Percentiles rank a stretch among this genome's conserved stretches.
These are phyloP conservation scores for Xanthoparmelia taractica DNA, from an alignment of 495 filamentous ascomycete genomes.

Conservation along the genomic window DNA sequence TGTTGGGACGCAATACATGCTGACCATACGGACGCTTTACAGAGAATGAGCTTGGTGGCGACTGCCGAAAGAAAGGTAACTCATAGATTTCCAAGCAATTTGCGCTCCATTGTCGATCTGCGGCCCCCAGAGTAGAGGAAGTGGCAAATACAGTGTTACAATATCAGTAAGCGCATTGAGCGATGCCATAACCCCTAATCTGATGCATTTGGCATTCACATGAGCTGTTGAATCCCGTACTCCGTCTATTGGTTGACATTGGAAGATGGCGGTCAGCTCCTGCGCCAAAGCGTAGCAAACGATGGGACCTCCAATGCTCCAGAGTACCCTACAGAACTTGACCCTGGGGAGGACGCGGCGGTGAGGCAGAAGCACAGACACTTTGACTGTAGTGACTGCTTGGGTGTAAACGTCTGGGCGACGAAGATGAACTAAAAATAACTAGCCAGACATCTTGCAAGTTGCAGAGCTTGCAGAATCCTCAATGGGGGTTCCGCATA, in stretches of 20 bases:
- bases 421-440: conserved; percentile 18
- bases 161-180: conserved; percentile 14
- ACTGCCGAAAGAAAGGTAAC: not conserved
- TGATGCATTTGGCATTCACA: conserved; percentile 13
- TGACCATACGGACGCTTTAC: conserved; percentile 1
- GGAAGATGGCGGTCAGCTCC: conserved; percentile 31
- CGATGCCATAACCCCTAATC: not conserved
- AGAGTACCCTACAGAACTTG: too few relatives aligned
- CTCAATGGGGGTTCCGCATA: not conserved
- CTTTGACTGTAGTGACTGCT: conserved; percentile 33
- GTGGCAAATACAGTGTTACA: conserved; percentile 12
- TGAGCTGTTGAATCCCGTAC: conserved; percentile 6
- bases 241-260: conserved; percentile 30
- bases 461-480: not conserved
- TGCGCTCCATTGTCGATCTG: conserved; percentile 23
- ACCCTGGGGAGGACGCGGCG: too few relatives aligned
- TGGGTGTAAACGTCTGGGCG: conserved; percentile 31
- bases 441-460: not conserved
- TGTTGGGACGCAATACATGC: conserved; percentile 4
- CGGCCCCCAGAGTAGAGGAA: conserved; percentile 21
- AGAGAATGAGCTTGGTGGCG: not conserved
- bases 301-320: conserved; percentile 26
- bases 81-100: conserved; percentile 30
- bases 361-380: conserved; percentile 38
- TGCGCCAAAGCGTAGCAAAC: conserved; percentile 30